phyloP scores from a whole-genome alignment of 306 rosid genomes.

The Sicyos edulis region DNA sequence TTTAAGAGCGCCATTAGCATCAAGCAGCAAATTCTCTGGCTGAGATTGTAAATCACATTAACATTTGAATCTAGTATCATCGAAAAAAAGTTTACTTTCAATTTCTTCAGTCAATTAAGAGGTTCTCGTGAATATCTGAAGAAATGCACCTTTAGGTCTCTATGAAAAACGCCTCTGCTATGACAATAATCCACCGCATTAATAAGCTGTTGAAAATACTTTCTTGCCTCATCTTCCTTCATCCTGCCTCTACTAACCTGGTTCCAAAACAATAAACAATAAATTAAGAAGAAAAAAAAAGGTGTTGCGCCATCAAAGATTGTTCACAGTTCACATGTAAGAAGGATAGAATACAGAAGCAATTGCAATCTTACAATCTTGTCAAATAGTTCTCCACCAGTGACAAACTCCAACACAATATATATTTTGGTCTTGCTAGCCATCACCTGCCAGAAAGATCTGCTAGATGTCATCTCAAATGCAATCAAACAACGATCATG shows the following conservation, averaged over 20 bases:
- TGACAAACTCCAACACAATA: conserved; percentile 84
- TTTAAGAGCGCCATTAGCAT: conserved; percentile 18
- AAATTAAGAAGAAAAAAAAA: not conserved
- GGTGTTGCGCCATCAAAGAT: not conserved
- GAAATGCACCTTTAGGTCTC: conserved; percentile 37
- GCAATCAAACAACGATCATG: not conserved
- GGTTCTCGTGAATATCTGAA: not conserved
- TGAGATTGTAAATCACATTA: conserved; percentile 33
- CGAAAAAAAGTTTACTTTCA: not conserved
- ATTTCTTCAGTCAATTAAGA: not conserved
- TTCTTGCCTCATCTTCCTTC: conserved; percentile 20
- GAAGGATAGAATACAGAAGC: conserved; percentile 12
- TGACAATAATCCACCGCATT: conserved; percentile 24
- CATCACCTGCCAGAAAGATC: conserved; percentile 63
- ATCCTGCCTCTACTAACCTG: conserved; percentile 22
- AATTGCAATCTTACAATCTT: conserved; percentile 64
- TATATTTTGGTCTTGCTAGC: conserved; percentile 92
- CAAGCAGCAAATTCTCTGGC: conserved; percentile 25
- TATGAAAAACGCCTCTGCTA: conserved; percentile 22
- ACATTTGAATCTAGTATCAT: conserved; percentile 4
- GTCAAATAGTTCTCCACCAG: conserved; percentile 93
- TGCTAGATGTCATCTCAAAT: conserved; percentile 27
- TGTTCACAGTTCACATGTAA: not conserved
- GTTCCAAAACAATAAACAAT: not conserved
- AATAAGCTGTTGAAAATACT: conserved; percentile 23